A percentile compares a stretch with the other conserved stretches of the same genome.
Conservation (phyloP, 83 land plant genomes). For the Picea abies region DNA sequence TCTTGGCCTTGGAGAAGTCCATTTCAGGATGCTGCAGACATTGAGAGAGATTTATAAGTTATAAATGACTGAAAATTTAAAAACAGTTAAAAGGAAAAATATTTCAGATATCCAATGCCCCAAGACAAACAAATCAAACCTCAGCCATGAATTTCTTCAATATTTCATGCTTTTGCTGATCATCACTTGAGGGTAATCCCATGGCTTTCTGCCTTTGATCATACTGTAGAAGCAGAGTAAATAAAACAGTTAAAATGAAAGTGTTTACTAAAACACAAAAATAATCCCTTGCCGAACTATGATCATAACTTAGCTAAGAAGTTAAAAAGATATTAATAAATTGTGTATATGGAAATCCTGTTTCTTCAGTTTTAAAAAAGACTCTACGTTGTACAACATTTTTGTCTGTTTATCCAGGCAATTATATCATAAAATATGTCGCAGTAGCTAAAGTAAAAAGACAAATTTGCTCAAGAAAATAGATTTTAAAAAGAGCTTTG, state of each 20-base stretch:
- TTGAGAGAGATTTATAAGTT: background rate
- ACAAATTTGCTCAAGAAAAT: too few relatives aligned
- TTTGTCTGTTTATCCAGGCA: background rate
- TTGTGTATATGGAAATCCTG: background rate
- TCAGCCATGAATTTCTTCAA: slow-evolving; percentile 89
- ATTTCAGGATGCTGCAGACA: slow-evolving; percentile 83
- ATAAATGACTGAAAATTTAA: background rate
- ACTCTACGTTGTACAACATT: background rate
- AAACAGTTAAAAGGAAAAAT: background rate
- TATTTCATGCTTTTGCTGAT: slow-evolving; percentile 79
- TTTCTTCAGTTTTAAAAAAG: background rate
- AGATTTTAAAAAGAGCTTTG: too few relatives aligned
- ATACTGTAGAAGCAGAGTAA: slow-evolving; percentile 45
- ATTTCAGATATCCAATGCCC: background rate
- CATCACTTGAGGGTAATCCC: slow-evolving; percentile 90
- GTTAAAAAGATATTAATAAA: background rate
- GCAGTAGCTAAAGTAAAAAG: too few relatives aligned
- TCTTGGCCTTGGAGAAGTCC: slow-evolving; percentile 82
- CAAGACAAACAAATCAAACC: slow-evolving; percentile 33
- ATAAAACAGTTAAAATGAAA: background rate
- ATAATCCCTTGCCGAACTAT: background rate
- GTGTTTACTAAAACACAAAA: background rate
- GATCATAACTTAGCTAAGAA: background rate
- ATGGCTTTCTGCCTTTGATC: slow-evolving; percentile 90
- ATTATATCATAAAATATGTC: too few relatives aligned